phyloP scores from a whole-genome alignment of 192 early-diverging fungal species.

The Piromyces finnis region DNA sequence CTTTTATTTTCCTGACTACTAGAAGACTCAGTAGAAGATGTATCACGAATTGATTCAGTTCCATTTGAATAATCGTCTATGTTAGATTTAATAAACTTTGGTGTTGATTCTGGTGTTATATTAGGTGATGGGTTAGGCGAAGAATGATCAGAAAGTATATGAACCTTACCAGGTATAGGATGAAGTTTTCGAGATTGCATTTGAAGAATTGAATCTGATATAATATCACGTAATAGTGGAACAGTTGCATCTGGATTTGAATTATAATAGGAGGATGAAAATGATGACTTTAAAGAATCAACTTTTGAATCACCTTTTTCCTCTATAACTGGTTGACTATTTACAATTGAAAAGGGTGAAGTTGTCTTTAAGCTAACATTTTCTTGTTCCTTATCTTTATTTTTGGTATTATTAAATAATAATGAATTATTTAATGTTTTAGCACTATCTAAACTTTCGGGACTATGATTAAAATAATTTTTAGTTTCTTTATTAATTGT shows the following conservation, averaged over 20 bases:
- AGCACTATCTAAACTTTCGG: background rate
- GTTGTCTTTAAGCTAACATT: background rate
- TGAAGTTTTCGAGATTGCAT: background rate
- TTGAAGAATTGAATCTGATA: background rate
- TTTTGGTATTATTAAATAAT: background rate
- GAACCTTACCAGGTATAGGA: background rate
- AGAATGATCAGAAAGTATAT: background rate
- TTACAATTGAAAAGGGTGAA: background rate
- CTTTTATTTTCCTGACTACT: no score
- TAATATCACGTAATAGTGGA: background rate
- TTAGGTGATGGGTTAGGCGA: background rate
- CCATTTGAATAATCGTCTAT: background rate
- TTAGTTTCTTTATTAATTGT: background rate
- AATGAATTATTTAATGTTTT: background rate
- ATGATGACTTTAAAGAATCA: background rate
- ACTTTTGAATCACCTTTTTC: background rate
- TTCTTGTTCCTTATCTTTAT: background rate
- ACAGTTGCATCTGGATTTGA: background rate
- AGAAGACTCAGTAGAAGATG: background rate
- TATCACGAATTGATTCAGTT: background rate
- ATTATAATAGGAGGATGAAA: background rate
- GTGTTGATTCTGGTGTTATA: background rate
- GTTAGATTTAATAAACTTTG: background rate
- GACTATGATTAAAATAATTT: background rate
- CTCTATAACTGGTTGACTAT: background rate